Evolutionary conservation across 768 basidiomycete species (phyloP).

Genomic region (Daedalea quercina): DNA sequence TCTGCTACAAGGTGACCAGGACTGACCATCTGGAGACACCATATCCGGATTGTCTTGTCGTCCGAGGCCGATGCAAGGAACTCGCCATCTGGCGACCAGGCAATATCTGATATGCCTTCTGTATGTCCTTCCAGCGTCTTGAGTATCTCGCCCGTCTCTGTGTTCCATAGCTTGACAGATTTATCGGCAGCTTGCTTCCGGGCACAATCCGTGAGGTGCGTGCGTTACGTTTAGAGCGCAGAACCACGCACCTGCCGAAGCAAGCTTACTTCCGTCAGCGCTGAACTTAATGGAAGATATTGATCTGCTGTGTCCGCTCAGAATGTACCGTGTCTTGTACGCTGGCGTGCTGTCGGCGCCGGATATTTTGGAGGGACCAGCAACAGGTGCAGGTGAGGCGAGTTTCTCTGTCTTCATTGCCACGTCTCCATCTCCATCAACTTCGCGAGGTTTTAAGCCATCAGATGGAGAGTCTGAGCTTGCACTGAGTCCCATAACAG

Average conservation of each 20-base stretch:
- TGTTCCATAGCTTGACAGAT: constrained; percentile 75
- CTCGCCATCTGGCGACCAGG: constrained; percentile 80
- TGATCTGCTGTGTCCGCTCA: constrained; percentile 78
- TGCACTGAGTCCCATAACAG: neutral
- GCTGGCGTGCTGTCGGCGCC: constrained; percentile 27
- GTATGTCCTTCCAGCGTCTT: constrained; percentile 69
- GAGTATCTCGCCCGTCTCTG: constrained; percentile 62
- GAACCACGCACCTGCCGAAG: constrained; percentile 66
- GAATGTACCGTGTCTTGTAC: constrained; percentile 52
- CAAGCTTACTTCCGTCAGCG: constrained; percentile 74
- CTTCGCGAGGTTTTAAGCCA: neutral
- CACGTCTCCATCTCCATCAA: neutral
- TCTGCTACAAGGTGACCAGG: constrained; percentile 7
- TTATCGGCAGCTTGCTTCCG: constrained; percentile 76
- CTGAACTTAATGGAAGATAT: constrained; percentile 88
- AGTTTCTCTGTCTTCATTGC: neutral
- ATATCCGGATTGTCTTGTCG: constrained; percentile 83
- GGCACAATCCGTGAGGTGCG: constrained; percentile 18
- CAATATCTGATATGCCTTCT: constrained; percentile 84
- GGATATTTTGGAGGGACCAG: constrained; percentile 1
- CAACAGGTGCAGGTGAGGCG: neutral
- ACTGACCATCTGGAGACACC: constrained; percentile 65
- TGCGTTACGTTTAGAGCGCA: neutral
- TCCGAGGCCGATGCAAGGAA: constrained; percentile 91
- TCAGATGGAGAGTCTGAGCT: neutral